Percentiles rank a stretch among this genome's conserved stretches.
These are phyloP conservation scores for Wickerhamiella cacticola DNA, from an alignment of 805 yeast species.

Conservation along the genomic window DNA sequence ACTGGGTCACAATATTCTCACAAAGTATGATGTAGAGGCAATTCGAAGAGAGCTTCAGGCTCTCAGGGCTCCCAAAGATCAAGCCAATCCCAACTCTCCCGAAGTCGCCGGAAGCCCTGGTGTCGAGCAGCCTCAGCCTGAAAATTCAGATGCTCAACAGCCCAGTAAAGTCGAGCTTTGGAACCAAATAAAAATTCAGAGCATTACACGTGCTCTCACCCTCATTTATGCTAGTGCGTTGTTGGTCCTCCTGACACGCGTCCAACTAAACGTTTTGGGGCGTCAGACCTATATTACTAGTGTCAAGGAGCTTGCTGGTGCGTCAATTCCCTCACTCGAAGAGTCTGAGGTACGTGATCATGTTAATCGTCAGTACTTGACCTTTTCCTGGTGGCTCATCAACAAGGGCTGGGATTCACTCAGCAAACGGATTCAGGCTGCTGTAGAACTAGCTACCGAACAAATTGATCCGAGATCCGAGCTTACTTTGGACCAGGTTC, in stretches of 20 bases:
- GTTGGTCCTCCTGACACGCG: slow-evolving; percentile 62
- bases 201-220: slow-evolving; percentile 62
- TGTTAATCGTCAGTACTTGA: slow-evolving; percentile 65
- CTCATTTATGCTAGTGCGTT: slow-evolving; percentile 56
- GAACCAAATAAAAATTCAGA: slow-evolving; percentile 65
- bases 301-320: slow-evolving; percentile 54
- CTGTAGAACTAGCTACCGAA: slow-evolving; percentile 50
- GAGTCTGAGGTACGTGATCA: slow-evolving; percentile 25
- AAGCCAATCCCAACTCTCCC: slow-evolving; percentile 16
- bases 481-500: slow-evolving; percentile 48
- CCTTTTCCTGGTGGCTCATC: slow-evolving; percentile 87
- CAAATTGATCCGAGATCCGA: slow-evolving; percentile 62
- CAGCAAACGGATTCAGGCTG: slow-evolving; percentile 39
- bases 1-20: slow-evolving; percentile 50
- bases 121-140: slow-evolving; percentile 3
- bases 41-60: slow-evolving; percentile 59
- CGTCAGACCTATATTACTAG: slow-evolving; percentile 73
- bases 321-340: slow-evolving; percentile 13
- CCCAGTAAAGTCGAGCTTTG: slow-evolving; percentile 54
- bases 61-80: slow-evolving; percentile 32
- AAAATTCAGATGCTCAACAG: slow-evolving; percentile 27
- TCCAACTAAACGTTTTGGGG: slow-evolving; percentile 81
- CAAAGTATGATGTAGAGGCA: slow-evolving; percentile 54
- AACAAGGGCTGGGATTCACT: slow-evolving; percentile 71
- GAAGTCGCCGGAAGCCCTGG: slow-evolving; percentile 1